A percentile compares a stretch with the other conserved stretches of the same genome.
Evolutionary conservation across 1,139 yeast species (phyloP).

Genomic region (Magnusiomyces sp.): DNA sequence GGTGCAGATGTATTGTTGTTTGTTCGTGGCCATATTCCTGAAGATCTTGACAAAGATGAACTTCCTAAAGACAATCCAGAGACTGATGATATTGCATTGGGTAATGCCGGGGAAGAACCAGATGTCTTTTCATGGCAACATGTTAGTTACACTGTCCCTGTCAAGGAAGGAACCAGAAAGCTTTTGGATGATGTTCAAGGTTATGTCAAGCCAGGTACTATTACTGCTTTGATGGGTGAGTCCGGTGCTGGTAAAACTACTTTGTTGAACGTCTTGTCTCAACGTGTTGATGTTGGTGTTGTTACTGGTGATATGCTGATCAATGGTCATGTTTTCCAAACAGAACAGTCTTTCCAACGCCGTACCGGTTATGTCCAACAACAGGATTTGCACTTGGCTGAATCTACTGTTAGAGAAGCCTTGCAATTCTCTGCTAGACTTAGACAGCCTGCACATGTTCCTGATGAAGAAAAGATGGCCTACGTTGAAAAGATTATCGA

Average conservation of each 20-base stretch:
- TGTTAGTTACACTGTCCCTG: slow-evolving; percentile 40
- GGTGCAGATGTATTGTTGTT: slow-evolving; percentile 36
- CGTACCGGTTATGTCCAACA: slow-evolving; percentile 58
- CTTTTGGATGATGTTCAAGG: slow-evolving; percentile 51
- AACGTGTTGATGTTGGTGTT: slow-evolving; percentile 47
- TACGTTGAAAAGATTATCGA: slow-evolving; percentile 50
- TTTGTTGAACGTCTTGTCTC: slow-evolving; percentile 47
- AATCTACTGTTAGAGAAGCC: slow-evolving; percentile 51
- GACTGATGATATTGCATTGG: slow-evolving; percentile 17
- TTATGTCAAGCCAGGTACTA: slow-evolving; percentile 51
- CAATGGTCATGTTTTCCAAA: slow-evolving; percentile 40
- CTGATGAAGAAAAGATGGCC: slow-evolving; percentile 41
- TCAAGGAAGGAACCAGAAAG: slow-evolving; percentile 39
- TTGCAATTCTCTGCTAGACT: slow-evolving; percentile 50
- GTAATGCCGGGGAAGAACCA: slow-evolving; percentile 17
- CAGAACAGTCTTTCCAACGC: slow-evolving; percentile 44
- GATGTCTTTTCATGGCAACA: slow-evolving; percentile 43
- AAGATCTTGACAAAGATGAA: slow-evolving; percentile 35
- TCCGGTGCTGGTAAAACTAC: slow-evolving; percentile 64
- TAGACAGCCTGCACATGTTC: slow-evolving; percentile 42
- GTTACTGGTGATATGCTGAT: slow-evolving; percentile 55
- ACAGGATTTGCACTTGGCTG: slow-evolving; percentile 51
- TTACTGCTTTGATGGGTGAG: slow-evolving; percentile 56
- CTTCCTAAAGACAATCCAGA: slow-evolving; percentile 38
- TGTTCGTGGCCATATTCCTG: slow-evolving; percentile 41